Evolutionary conservation across 2,329 filamentous ascomycete species (phyloP).

Genomic region (Exophiala sp.): DNA sequence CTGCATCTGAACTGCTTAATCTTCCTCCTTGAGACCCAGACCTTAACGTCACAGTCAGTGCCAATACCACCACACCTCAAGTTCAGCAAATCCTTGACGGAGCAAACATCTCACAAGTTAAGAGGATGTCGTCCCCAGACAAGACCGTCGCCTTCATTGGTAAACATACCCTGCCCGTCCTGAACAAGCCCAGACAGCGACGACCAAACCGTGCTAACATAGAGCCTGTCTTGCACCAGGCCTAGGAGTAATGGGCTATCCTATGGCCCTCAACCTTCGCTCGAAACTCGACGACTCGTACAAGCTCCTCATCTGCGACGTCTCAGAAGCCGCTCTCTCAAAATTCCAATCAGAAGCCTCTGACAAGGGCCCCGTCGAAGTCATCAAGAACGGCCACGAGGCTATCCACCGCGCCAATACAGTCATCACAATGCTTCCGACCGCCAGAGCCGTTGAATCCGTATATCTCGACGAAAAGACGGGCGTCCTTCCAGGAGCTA

Average conservation of each 20-base stretch:
- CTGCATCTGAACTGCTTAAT: no score
- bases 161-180: background rate
- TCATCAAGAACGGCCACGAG: constrained; percentile 38
- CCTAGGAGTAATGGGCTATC: constrained; percentile 43
- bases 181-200: background rate
- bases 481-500: constrained; percentile 35
- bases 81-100: background rate
- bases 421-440: constrained; percentile 54
- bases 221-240: constrained; percentile 20
- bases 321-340: constrained; percentile 36
- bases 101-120: no score
- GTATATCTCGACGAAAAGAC: constrained; percentile 48
- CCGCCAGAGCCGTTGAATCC: constrained; percentile 49
- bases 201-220: background rate
- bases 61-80: background rate
- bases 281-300: constrained; percentile 33
- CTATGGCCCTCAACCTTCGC: constrained; percentile 42
- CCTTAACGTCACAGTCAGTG: background rate
- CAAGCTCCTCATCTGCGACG: constrained; percentile 39
- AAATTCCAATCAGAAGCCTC: constrained; percentile 38
- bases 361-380: constrained; percentile 36
- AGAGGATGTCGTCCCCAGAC: constrained; percentile 14
- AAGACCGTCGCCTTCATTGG: constrained; percentile 27
- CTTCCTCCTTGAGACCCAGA: no score
- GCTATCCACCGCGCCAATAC: constrained; percentile 44